Evolutionary conservation across 169 alveolate species (phyloP).

Genomic region (Cryptosporidium muris): DNA sequence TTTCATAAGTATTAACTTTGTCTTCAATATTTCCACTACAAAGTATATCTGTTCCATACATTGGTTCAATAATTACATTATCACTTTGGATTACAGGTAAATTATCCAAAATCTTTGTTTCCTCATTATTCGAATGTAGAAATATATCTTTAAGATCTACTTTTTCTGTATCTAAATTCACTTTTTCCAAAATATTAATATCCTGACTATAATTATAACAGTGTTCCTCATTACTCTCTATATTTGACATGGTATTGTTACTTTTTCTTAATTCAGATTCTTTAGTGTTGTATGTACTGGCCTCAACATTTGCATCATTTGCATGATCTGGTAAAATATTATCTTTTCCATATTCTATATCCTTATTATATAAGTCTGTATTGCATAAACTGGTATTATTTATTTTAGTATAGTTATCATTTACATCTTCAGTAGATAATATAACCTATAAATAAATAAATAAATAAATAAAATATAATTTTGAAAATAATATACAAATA

Average conservation of each 20-base stretch:
- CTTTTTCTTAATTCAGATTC: neutral
- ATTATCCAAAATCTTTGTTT: too few relatives aligned
- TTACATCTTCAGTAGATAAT: slow-evolving; percentile 1
- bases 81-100: too few relatives aligned
- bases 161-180: too few relatives aligned
- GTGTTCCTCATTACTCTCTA: neutral
- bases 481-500: neutral
- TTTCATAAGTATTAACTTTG: too few relatives aligned
- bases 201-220: too few relatives aligned
- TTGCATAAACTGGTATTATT: neutral
- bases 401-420: neutral
- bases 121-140: too few relatives aligned
- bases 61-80: too few relatives aligned
- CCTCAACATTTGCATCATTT: neutral
- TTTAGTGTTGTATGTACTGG: neutral
- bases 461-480: neutral
- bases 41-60: too few relatives aligned
- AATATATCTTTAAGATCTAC: too few relatives aligned
- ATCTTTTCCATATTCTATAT: neutral
- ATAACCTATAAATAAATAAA: slow-evolving; percentile 15
- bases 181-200: too few relatives aligned
- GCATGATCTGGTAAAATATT: neutral
- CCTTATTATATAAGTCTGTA: slow-evolving; percentile 37
- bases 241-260: neutral
- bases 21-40: too few relatives aligned